phyloP scores from a whole-genome alignment of 768 basidiomycete species.

The Suillus weaverae region DNA sequence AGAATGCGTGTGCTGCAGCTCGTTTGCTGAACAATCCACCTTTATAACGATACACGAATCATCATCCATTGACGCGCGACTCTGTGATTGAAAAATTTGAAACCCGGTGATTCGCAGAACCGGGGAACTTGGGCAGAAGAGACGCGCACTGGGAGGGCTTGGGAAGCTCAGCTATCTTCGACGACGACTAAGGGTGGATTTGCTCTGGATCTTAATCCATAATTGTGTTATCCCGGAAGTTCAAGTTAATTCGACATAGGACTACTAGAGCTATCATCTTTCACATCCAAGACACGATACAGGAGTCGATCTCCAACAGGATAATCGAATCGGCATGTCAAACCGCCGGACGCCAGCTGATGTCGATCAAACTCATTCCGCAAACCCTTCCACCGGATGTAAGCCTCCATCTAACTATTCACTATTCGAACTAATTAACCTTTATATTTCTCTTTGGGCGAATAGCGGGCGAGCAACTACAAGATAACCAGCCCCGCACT shows the following conservation, averaged over 20 bases:
- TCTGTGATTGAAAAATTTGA: background rate
- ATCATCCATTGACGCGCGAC: background rate
- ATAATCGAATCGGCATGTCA: slow-evolving; percentile 16
- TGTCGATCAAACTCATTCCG: slow-evolving; percentile 13
- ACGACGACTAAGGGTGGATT: background rate
- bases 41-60: background rate
- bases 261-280: background rate
- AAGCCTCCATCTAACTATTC: slow-evolving; percentile 14
- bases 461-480: slow-evolving; percentile 8
- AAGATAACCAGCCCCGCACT: background rate
- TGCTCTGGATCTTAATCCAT: slow-evolving; percentile 6
- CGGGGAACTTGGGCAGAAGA: background rate
- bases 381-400: slow-evolving; percentile 26
- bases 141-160: background rate
- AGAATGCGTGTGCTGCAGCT: background rate
- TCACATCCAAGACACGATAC: background rate
- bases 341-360: slow-evolving; percentile 21
- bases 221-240: too few relatives aligned
- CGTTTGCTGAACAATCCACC: background rate
- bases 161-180: background rate
- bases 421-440: slow-evolving; percentile 2
- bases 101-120: background rate
- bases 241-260: background rate
- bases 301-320: background rate
- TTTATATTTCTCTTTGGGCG: background rate